A percentile compares a stretch with the other conserved stretches of the same genome.
Conservation (phyloP, 208 protist species). For the Tritrichomonas musculus region DNA sequence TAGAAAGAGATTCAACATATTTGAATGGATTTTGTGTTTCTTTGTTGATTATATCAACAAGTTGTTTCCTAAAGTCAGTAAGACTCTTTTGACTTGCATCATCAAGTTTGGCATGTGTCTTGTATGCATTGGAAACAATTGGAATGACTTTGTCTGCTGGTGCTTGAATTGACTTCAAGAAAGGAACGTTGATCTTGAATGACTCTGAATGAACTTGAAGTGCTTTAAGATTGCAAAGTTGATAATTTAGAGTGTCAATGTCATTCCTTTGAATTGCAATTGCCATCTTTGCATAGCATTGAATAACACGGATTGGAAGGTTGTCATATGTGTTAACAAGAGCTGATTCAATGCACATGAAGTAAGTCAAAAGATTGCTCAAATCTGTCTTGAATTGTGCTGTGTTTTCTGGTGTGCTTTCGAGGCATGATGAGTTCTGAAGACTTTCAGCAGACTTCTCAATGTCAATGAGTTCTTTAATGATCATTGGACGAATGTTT, state of each 20-base stretch:
- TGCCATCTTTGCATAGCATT: not conserved
- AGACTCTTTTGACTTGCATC: not conserved
- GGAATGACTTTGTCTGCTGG: not conserved
- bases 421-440: not conserved
- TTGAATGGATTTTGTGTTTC: conserved; percentile 11
- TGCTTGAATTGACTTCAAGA: not conserved
- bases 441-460: not conserved
- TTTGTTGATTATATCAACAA: not conserved
- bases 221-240: not conserved
- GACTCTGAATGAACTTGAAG: not conserved
- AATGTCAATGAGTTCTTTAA: not conserved
- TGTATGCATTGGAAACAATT: not conserved
- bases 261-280: not conserved
- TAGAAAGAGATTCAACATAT: not conserved
- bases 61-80: not conserved
- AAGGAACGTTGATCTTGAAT: not conserved
- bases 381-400: not conserved
- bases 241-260: not conserved
- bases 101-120: not conserved
- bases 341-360: not conserved
- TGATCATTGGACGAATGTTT: not conserved
- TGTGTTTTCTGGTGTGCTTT: not conserved
- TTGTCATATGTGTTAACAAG: not conserved
- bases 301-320: not conserved
- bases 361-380: not conserved